Base-by-base conservation (phyloP, 2,329 filamentous ascomycete genomes). In the Colletotrichum orchidophilum region DNA sequence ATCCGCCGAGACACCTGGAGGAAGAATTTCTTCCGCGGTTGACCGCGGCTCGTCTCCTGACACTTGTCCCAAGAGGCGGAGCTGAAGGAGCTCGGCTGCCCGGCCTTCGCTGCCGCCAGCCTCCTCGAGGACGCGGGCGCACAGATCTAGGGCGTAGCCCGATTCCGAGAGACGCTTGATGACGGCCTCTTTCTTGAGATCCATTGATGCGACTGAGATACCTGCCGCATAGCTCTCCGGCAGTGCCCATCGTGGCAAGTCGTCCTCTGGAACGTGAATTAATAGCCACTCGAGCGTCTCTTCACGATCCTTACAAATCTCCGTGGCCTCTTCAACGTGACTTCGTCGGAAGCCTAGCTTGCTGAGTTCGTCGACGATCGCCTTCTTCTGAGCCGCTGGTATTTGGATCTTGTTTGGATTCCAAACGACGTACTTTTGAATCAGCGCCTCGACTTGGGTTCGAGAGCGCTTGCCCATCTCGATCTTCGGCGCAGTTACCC, bases 181-280 rank as follows among this genome's bases (percentile, higher is more conserved):
- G 66, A 93, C 92, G 4, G 90, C 92, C 79, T 98, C 95, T 75
- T 91, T 90, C 78, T 91, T 93, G 72, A 98, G 81, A 78, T 98
- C 93, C 7, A 91, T 93, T 61, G 93, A 93, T 1, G 92, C 96
- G 74, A 99, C 91, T 54, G 92, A 94, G 29, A 98, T 92, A 26
- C 96, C 96, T 31, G 95, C 96, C 12, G 93, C 91, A 80, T 99
- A 99, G 72, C 92, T 93, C 81, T 97, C 95, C 0, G 96, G 96
- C 52, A 99, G 84, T 75, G 94, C 94, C 95, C 96, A 98, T 7
- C 89, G 86, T 1, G 96, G 96, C n/a, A 98, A 84, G 77, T 98
- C 96, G 78, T 99, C 96, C 79, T 99, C 96, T 1, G 96, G 96
- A 2, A 99, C 95, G 81, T 99, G 96, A 62, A 98, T 95, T 59